Evolutionary conservation across 768 basidiomycete genomes (phyloP).

Genomic region (Flagelloscypha sp.): DNA sequence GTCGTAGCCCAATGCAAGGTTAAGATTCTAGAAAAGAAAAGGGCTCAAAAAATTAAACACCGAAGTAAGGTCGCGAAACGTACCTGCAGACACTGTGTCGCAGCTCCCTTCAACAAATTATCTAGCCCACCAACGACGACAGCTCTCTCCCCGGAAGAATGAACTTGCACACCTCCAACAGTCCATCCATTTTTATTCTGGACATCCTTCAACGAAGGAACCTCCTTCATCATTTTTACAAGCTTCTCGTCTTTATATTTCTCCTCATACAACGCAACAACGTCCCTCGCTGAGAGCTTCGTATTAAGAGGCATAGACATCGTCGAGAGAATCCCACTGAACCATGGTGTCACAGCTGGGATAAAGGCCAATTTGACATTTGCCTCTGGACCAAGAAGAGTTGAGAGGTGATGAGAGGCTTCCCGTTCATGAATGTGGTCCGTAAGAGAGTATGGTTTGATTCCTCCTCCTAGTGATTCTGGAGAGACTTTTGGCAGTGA

Average conservation of each 20-base stretch:
- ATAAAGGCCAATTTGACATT: slow-evolving; percentile 69
- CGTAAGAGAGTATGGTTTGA: slow-evolving; percentile 84
- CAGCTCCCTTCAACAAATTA: slow-evolving; percentile 95
- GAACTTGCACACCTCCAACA: slow-evolving; percentile 91
- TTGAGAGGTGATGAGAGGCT: slow-evolving; percentile 75
- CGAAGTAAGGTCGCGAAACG: slow-evolving; percentile 16
- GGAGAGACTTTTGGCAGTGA: slow-evolving; percentile 78
- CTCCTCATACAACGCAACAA: slow-evolving; percentile 65
- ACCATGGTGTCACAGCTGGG: slow-evolving; percentile 88
- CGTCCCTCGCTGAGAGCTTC: slow-evolving; percentile 60
- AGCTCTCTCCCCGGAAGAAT: slow-evolving; percentile 79
- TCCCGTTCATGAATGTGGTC: slow-evolving; percentile 99
- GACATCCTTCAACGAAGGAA: slow-evolving; percentile 68
- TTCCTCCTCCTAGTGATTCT: slow-evolving; percentile 63
- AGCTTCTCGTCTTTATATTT: slow-evolving; percentile 72
- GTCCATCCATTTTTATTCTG: slow-evolving; percentile 82
- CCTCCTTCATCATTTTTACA: slow-evolving; percentile 55
- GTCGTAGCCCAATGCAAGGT: slow-evolving; percentile 72
- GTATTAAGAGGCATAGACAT: slow-evolving; percentile 72
- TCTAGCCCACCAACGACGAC: slow-evolving; percentile 96
- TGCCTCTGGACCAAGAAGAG: slow-evolving; percentile 33
- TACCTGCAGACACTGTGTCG: slow-evolving; percentile 96
- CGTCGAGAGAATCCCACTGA: slow-evolving; percentile 90
- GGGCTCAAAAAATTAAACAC: not conserved
- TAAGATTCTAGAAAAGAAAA: slow-evolving; percentile 51